Evolutionary conservation across 768 basidiomycete genomes (phyloP), one percentile per base, ranked within the genome.

Genomic region (Gymnopilus junonius): DNA sequence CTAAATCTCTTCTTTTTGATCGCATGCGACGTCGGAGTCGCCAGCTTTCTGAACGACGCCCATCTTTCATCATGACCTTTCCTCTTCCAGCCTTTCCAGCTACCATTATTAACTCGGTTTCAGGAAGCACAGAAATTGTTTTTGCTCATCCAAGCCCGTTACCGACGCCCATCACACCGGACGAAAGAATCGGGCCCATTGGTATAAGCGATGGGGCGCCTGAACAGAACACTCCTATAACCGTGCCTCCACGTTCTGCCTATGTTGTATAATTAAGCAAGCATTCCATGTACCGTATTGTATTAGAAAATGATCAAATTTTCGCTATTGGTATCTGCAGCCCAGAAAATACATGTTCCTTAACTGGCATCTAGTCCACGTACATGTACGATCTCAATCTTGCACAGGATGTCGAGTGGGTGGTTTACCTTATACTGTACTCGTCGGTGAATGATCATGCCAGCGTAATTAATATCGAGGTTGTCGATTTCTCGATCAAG

Each of bases 1-100:
- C 67, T 1, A 68, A 68, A 35, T 64, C 67, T 8, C 59, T 68
- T n/a, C 61, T 68, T 50, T 68, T 68, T 42, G 67, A 68, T 31
- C 60, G 65, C 45, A 59, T 15, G 20, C 51, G 54, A 21, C 48
- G 62, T 14, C 62, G 67, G 4, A 37, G 57, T 61, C 55, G 15
- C 58, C 64, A 4, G 29, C 55, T 17, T 34, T 43, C 21, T n/a
- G 34, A n/a, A 63, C 56, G 27, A 23, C 56, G 43, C 31, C 62
- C 58, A 50, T 53, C 53, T n/a, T 48, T 55, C 48, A 39, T 59
- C 12, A 64, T 64, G 43, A 45, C 53, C 51, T 32, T 62, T 45
- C 51, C 62, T 23, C 35, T 53, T 7, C 63, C 63, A 7, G 29
- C 14, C 11, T 39, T 59, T 6, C 62, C 55, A 29, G 40, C 59